Percentiles rank a stretch among this genome's conserved stretches.
Evolutionary conservation across 345 rosid genomes (phyloP).

Genomic region (Populus alba): DNA sequence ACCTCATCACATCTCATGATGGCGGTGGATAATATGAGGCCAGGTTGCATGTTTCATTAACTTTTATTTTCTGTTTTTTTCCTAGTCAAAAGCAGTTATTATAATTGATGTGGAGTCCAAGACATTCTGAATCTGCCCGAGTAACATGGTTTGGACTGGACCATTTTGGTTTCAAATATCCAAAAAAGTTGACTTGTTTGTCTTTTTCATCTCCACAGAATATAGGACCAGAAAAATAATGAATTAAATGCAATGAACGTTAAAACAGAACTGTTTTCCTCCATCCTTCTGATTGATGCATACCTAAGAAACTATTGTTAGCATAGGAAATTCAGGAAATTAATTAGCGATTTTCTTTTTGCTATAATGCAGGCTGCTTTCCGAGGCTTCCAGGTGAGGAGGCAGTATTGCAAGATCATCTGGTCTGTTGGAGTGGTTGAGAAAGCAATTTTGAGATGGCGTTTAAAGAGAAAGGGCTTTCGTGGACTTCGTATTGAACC

Average conservation of each 20-base stretch:
- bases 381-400: conserved; percentile 81
- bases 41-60: neutral
- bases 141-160: neutral
- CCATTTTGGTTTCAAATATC: neutral
- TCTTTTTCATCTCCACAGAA: neutral
- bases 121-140: neutral
- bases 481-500: conserved; percentile 69
- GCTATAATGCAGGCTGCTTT: conserved; percentile 64
- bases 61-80: neutral
- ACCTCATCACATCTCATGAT: neutral
- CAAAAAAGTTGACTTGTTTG: neutral
- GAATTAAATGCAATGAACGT: neutral
- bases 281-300: neutral
- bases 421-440: conserved; percentile 97
- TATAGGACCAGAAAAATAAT: neutral
- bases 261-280: neutral
- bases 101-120: neutral
- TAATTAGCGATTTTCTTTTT: conserved; percentile 5
- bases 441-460: conserved; percentile 89
- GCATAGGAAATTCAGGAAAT: neutral
- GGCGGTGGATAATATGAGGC: neutral
- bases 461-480: conserved; percentile 75
- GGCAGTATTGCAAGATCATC: conserved; percentile 66
- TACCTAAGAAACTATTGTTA: neutral
- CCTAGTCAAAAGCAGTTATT: neutral